Evolutionary conservation across 192 early-diverging fungal species (phyloP).

Genomic region (Gryganskiella cystojenkinii): DNA sequence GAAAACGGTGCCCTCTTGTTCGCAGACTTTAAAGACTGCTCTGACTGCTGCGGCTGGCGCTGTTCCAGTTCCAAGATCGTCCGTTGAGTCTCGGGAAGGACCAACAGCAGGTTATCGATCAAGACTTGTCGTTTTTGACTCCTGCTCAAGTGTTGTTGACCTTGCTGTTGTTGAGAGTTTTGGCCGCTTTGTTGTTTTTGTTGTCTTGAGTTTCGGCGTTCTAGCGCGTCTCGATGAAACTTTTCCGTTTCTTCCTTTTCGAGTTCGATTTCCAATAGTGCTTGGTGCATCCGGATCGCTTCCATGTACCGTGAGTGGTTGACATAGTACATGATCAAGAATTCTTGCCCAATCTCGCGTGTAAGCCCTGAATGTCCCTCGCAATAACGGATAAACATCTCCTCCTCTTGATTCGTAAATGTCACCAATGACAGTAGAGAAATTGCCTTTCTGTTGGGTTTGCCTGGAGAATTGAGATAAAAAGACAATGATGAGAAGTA

Average conservation of each 20-base stretch:
- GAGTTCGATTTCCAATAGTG: slow-evolving; percentile 16
- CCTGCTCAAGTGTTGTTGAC: slow-evolving; percentile 13
- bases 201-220: slow-evolving; percentile 26
- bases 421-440: slow-evolving; percentile 22
- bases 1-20: slow-evolving; percentile 19
- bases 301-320: slow-evolving; percentile 44
- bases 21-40: background rate
- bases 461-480: slow-evolving; percentile 22
- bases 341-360: slow-evolving; percentile 37
- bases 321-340: slow-evolving; percentile 46
- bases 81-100: slow-evolving; percentile 29
- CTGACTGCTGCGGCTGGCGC: background rate
- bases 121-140: slow-evolving; percentile 44
- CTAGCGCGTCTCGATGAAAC: slow-evolving; percentile 40
- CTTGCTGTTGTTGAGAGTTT: background rate
- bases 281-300: slow-evolving; percentile 43
- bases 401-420: slow-evolving; percentile 30
- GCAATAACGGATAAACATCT: slow-evolving; percentile 21
- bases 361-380: slow-evolving; percentile 28
- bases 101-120: slow-evolving; percentile 27
- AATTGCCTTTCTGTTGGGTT: slow-evolving; percentile 42
- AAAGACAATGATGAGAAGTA: background rate
- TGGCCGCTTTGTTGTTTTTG: background rate
- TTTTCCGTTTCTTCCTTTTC: slow-evolving; percentile 30
- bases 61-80: slow-evolving; percentile 17